Conservation (phyloP, 805 yeast species). For the Wickerhamomyces kurtzmanii region DNA sequence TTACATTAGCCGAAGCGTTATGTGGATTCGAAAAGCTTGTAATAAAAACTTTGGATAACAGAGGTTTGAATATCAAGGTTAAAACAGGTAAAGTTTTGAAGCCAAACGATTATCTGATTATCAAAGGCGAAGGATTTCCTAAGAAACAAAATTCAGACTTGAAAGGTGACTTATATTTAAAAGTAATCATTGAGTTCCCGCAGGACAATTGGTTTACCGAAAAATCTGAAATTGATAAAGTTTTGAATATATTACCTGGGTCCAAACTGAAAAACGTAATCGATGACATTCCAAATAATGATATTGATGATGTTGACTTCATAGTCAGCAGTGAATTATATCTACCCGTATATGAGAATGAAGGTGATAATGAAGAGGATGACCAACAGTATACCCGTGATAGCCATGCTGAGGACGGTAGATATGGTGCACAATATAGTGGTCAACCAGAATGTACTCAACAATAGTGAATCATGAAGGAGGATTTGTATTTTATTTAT, state of each 20-base stretch:
- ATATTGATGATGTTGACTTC: slow-evolving; percentile 18
- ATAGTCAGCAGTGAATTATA: slow-evolving; percentile 14
- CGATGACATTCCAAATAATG: slow-evolving; percentile 16
- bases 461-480: slow-evolving; percentile 19
- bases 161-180: slow-evolving; percentile 64
- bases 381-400: slow-evolving; percentile 1
- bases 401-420: slow-evolving; percentile 4
- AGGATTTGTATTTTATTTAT: too few relatives aligned
- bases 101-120: slow-evolving; percentile 61
- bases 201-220: slow-evolving; percentile 79
- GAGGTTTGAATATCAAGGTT: slow-evolving; percentile 53
- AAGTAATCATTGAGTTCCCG: slow-evolving; percentile 72
- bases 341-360: slow-evolving; percentile 15
- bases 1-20: slow-evolving; percentile 74
- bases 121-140: slow-evolving; percentile 83
- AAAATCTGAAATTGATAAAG: slow-evolving; percentile 46
- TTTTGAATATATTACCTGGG: slow-evolving; percentile 46
- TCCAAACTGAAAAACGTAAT: slow-evolving; percentile 3
- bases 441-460: slow-evolving; percentile 30
- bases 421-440: slow-evolving; percentile 5
- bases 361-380: slow-evolving; percentile 7
- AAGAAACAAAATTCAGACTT: slow-evolving; percentile 20
- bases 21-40: slow-evolving; percentile 67
- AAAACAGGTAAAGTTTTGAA: slow-evolving; percentile 75
- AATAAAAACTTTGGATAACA: slow-evolving; percentile 69